phyloP scores from a whole-genome alignment of 768 basidiomycete genomes.

The Leccinum obscurum region DNA sequence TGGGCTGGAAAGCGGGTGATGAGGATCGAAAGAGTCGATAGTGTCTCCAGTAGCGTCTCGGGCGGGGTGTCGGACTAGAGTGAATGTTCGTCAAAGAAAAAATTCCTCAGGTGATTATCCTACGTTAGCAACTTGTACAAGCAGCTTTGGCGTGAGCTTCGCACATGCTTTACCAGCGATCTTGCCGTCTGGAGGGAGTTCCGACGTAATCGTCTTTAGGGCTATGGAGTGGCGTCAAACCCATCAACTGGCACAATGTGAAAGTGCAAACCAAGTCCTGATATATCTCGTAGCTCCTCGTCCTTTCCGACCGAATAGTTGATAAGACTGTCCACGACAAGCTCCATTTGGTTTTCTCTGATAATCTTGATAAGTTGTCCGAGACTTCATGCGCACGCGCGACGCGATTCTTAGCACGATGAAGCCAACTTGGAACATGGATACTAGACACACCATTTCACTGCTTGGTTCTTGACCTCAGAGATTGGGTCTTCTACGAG shows the following conservation, averaged over 20 bases:
- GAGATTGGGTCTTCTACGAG: conserved; percentile 94
- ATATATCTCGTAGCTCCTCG: conserved; percentile 93
- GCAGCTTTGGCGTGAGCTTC: conserved; percentile 81
- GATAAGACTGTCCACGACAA: conserved; percentile 87
- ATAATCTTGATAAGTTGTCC: conserved; percentile 91
- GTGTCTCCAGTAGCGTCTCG: conserved; percentile 79
- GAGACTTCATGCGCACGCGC: conserved; percentile 50
- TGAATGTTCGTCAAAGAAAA: conserved; percentile 9
- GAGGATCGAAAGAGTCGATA: conserved; percentile 85
- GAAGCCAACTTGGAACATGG: neutral
- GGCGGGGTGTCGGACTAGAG: conserved; percentile 65
- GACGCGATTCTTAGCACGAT: conserved; percentile 5
- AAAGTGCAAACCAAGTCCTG: conserved; percentile 68
- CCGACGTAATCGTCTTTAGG: conserved; percentile 91
- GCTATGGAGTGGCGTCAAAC: conserved; percentile 46
- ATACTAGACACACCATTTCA: conserved; percentile 71
- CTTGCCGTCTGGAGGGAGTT: conserved; percentile 80
- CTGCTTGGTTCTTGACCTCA: conserved; percentile 97
- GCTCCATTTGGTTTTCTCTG: conserved; percentile 76
- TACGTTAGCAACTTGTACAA: conserved; percentile 78
- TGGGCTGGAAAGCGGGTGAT: conserved; percentile 81
- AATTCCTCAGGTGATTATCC: conserved; percentile 14
- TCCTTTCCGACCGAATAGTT: conserved; percentile 83
- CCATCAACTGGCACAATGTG: neutral
- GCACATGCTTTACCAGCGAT: conserved; percentile 78